Evolutionary conservation across 2,329 filamentous ascomycete species (phyloP), one percentile per base, ranked within the genome.

Genomic region (Colletotrichum sp.): DNA sequence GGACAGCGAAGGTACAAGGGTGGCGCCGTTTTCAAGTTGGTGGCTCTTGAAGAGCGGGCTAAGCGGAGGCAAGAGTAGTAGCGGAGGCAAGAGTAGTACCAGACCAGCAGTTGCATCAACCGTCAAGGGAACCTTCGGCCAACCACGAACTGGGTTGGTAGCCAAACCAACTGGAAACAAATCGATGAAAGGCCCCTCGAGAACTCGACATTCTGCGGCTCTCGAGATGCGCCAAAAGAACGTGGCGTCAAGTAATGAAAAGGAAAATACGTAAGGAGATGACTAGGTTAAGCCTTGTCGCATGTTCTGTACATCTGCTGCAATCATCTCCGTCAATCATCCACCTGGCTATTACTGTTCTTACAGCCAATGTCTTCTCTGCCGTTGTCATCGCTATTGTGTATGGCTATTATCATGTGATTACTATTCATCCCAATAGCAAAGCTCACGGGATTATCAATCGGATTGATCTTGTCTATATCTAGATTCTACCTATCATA

Each of bases 141-240:
- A 13, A 5, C n/a, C 44, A 49, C n/a, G n/a, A 4, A 49, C 44
- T 49, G 10, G 18, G 4, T 21, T 49, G n/a, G 44, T 49, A 10
- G 3, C 18, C 1, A 49, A 13, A 49, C 6, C 44, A 21, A 4
- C 4, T 21, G 10, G 10, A 13, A 21, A 49, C 0, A n/a, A n/a
- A n/a, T n/a, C n/a, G 44, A 49, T 12, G 6, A 7, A n/a, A 0
- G 10, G 0, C 9, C 44, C 18, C 44, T 1, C 6, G 3, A 7
- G 18, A 21, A 49, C 44, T 12, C 44, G 44, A 21, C 5, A 49
- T 49, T 49, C 3, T 3, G 44, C 44, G n/a, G 44, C 10, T 49
- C 44, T 49, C 5, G 44, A 49, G 44, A 2, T 49, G 44, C 18
- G 3, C 44, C 44, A 49, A 13, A 21, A 49, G 44, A 21, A 49